These are phyloP conservation scores for Saccharomycopsis babjevae DNA, from an alignment of 805 yeast species.

Conservation along the genomic window DNA sequence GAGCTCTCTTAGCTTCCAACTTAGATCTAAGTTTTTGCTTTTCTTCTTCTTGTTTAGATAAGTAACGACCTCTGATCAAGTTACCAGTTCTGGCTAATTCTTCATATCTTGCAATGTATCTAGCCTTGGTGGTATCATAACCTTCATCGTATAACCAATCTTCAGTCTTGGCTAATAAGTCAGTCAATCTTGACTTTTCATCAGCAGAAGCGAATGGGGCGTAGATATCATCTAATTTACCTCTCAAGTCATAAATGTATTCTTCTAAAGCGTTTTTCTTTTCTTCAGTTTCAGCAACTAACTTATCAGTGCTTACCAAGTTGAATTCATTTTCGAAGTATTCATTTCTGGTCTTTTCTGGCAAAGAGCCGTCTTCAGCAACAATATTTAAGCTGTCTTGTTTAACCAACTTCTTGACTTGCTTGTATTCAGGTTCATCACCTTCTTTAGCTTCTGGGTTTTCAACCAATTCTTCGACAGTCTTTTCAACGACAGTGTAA, in stretches of 20 bases:
- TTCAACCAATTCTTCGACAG: conserved; percentile 73
- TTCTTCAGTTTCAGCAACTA: conserved; percentile 97
- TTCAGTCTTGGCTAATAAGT: conserved; percentile 74
- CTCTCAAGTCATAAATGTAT: conserved; percentile 95
- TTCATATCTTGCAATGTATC: conserved; percentile 95
- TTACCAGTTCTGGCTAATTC: conserved; percentile 93
- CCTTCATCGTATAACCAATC: conserved; percentile 99
- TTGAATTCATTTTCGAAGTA: conserved; percentile 76
- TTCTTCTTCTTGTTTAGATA: conserved; percentile 90
- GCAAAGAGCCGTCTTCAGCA: conserved; percentile 52
- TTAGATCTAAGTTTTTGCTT: conserved; percentile 79
- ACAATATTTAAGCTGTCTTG: conserved; percentile 64
- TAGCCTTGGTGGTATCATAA: conserved; percentile 91
- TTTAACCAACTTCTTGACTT: conserved; percentile 89
- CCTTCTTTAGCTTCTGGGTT: conserved; percentile 39
- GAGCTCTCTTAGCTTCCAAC: conserved; percentile 78
- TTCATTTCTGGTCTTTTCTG: conserved; percentile 43
- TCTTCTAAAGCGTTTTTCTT: conserved; percentile 97
- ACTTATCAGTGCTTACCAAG: conserved; percentile 83
- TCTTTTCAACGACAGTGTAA: conserved; percentile 84
- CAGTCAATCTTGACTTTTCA: conserved; percentile 68
- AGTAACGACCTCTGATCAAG: conserved; percentile 89
- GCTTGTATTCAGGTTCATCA: conserved; percentile 77
- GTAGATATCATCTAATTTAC: conserved; percentile 89
- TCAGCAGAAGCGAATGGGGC: conserved; percentile 79